Conservation (phyloP, 1,139 yeast species). For the Wickerhamomyces sp. region DNA sequence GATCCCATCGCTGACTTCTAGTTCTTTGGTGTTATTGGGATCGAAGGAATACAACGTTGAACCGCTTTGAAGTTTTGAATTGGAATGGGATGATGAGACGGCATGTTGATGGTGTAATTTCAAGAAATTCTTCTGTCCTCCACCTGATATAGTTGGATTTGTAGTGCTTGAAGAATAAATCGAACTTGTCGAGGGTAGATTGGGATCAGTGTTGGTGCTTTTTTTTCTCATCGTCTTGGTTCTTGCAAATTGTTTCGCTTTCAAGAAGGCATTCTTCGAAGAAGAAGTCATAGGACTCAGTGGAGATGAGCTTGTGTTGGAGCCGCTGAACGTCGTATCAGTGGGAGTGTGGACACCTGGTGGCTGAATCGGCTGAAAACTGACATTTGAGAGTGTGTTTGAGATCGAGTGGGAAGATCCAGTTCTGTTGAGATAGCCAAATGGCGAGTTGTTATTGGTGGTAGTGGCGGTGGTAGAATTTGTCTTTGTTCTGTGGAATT, state of each 20-base stretch:
- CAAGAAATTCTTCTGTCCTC: slow-evolving; percentile 31
- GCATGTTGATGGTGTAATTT: slow-evolving; percentile 29
- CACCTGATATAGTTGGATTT: not conserved
- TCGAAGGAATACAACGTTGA: slow-evolving; percentile 44
- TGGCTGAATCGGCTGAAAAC: slow-evolving; percentile 16
- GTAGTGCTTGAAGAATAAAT: not conserved
- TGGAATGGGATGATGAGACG: slow-evolving; percentile 42
- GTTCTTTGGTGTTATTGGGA: slow-evolving; percentile 31
- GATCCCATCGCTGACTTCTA: slow-evolving; percentile 26
- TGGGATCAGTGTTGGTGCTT: slow-evolving; percentile 9
- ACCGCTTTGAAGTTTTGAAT: slow-evolving; percentile 39
- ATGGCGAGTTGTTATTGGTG: slow-evolving; percentile 1
- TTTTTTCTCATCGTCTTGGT: slow-evolving; percentile 20
- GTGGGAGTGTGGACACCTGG: slow-evolving; percentile 6
- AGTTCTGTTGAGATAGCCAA: slow-evolving; percentile 8
- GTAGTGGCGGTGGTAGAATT: too few species aligned
- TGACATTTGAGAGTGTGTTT: slow-evolving; percentile 22
- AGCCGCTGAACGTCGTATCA: slow-evolving; percentile 2
- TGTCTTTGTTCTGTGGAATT: slow-evolving; percentile 3
- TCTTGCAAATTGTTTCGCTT: slow-evolving; percentile 23
- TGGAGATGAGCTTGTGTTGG: slow-evolving; percentile 1
- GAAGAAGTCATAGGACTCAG: slow-evolving; percentile 14
- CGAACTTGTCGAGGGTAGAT: slow-evolving; percentile 25
- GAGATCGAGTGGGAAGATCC: slow-evolving; percentile 20
- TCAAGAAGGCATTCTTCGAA: slow-evolving; percentile 17